Conservation (phyloP, 768 basidiomycete species). For the Termitomyces sp. region DNA sequence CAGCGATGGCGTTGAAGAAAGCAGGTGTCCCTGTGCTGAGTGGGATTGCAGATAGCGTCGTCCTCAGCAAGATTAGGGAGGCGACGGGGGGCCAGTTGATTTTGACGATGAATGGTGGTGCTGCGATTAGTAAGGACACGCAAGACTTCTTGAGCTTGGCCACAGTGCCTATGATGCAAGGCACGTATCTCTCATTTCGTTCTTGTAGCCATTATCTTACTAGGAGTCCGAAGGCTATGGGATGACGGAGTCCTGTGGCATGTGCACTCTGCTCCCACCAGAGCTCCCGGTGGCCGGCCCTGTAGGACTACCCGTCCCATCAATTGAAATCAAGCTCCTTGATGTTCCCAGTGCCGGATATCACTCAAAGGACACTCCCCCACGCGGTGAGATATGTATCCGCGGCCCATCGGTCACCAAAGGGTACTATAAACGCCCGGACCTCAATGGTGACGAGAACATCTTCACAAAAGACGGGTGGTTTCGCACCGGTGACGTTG, state of each 20-base stretch:
- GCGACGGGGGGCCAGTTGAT: conserved; percentile 88
- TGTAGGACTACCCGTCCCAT: conserved; percentile 84
- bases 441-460: conserved; percentile 77
- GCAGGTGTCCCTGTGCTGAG: conserved; percentile 61
- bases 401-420: conserved; percentile 82
- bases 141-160: conserved; percentile 86
- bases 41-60: conserved; percentile 64
- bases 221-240: conserved; percentile 68
- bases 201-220: neutral
- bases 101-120: conserved; percentile 79
- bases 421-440: conserved; percentile 89
- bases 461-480: conserved; percentile 91
- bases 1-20: conserved; percentile 73
- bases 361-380: conserved; percentile 59
- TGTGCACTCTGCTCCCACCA: conserved; percentile 85
- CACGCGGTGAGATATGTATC: conserved; percentile 86
- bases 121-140: conserved; percentile 78
- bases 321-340: conserved; percentile 81
- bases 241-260: conserved; percentile 91
- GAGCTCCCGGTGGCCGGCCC: conserved; percentile 66
- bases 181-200: conserved; percentile 32
- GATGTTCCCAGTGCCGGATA: conserved; percentile 87
- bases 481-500: conserved; percentile 92
- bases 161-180: conserved; percentile 81
- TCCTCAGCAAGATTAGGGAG: conserved; percentile 71